phyloP scores from a whole-genome alignment of 768 basidiomycete species.

The Coprinellus micaceus region DNA sequence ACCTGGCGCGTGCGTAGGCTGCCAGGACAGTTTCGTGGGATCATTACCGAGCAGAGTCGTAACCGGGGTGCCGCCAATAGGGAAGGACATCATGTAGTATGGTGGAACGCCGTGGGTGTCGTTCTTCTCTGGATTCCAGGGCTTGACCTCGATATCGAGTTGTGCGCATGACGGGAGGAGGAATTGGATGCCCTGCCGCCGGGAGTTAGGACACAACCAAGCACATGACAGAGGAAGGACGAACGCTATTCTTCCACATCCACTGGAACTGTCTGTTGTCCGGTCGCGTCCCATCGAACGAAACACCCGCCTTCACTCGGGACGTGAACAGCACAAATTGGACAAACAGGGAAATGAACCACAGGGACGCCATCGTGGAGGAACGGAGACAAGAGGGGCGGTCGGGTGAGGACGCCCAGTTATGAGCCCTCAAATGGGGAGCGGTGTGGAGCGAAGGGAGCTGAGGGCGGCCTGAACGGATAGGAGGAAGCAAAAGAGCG shows the following conservation, averaged over 20 bases:
- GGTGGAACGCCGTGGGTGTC: slow-evolving; percentile 26
- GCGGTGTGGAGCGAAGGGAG: neutral
- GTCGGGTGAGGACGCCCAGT: neutral
- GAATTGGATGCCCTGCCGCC: neutral
- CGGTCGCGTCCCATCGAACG: neutral
- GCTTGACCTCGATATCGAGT: slow-evolving; percentile 24
- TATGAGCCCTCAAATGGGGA: slow-evolving; percentile 1
- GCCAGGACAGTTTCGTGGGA: slow-evolving; percentile 32
- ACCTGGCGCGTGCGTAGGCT: slow-evolving; percentile 38
- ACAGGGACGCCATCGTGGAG: neutral
- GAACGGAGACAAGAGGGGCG: neutral
- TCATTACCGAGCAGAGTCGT: slow-evolving; percentile 33
- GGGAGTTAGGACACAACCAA: slow-evolving; percentile 2
- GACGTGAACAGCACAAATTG: neutral
- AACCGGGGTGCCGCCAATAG: slow-evolving; percentile 31
- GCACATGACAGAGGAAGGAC: slow-evolving; percentile 10
- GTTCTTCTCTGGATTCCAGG: slow-evolving; percentile 16
- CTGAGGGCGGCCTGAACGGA: neutral
- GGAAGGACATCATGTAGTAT: slow-evolving; percentile 41
- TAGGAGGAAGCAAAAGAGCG: neutral
- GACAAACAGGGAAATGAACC: neutral
- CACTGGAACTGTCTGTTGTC: slow-evolving; percentile 26
- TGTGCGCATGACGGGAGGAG: slow-evolving; percentile 25
- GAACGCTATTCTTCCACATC: slow-evolving; percentile 28
- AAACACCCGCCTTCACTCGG: slow-evolving; percentile 12